These are phyloP conservation scores for Tympanopsis confertula DNA, from an alignment of 2,329 filamentous ascomycete genomes.

Conservation along the genomic window DNA sequence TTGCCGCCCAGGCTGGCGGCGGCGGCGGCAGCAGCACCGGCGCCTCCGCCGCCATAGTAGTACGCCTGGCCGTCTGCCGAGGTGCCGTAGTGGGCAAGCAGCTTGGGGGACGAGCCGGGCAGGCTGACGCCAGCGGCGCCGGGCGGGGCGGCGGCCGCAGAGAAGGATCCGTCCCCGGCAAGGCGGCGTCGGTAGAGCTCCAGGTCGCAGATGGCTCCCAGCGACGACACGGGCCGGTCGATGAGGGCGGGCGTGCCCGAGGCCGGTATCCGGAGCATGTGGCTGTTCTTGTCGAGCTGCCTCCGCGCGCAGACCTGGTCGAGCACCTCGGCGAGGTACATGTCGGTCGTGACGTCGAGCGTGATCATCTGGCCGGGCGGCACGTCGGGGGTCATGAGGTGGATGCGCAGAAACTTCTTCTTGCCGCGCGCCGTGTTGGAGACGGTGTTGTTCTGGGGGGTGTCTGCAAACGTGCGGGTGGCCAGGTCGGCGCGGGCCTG, in stretches of 20 bases:
- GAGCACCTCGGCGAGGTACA: conserved; percentile 71
- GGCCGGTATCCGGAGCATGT: conserved; percentile 66
- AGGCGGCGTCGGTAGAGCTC: conserved; percentile 68
- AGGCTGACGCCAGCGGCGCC: too few relatives aligned
- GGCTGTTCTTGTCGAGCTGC: conserved; percentile 66
- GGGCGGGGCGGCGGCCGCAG: conserved; percentile 54
- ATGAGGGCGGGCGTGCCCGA: conserved; percentile 65
- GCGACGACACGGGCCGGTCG: conserved; percentile 68
- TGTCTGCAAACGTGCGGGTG: too few relatives aligned
- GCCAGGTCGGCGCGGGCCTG: conserved; percentile 39
- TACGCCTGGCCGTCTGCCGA: neutral
- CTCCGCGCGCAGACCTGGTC: conserved; percentile 68
- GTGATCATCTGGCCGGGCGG: conserved; percentile 64
- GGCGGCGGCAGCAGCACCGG: too few relatives aligned
- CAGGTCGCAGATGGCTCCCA: conserved; percentile 64
- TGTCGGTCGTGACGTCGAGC: conserved; percentile 69
- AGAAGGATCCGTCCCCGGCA: conserved; percentile 60
- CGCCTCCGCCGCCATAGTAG: neutral
- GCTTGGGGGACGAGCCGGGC: conserved; percentile 55
- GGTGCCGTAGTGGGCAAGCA: conserved; percentile 33
- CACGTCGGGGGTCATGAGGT: conserved; percentile 59
- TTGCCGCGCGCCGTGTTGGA: conserved; percentile 42
- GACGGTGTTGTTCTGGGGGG: neutral
- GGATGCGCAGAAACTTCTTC: conserved; percentile 60
- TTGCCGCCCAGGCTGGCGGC: conserved; percentile 25